A percentile compares a stretch with the other conserved stretches of the same genome.
Conservation (phyloP, 306 rosid genomes). For the Herpetospermum pedunculosum region DNA sequence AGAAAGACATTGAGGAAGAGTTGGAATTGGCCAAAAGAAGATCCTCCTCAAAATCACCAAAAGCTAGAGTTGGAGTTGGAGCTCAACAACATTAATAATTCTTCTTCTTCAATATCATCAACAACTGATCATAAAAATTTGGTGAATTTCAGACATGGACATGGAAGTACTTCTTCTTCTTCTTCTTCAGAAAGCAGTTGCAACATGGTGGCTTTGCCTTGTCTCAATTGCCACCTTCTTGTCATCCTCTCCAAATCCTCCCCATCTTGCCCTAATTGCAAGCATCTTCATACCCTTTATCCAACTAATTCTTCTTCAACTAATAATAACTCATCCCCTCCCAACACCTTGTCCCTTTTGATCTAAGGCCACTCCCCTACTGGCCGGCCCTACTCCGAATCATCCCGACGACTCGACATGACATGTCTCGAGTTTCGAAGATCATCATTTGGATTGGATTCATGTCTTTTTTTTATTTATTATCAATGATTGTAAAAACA, state of each 20-base stretch:
- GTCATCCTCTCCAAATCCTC: conserved; percentile 33
- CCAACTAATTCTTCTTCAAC: conserved; percentile 5
- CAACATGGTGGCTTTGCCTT: conserved; percentile 38
- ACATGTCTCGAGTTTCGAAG: neutral
- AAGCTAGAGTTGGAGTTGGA: conserved; percentile 30
- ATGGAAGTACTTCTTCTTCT: neutral
- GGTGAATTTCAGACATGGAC: neutral
- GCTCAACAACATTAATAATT: conserved; percentile 17
- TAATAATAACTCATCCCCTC: conserved; percentile 5
- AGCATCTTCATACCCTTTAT: conserved; percentile 25
- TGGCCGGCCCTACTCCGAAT: neutral
- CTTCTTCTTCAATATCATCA: neutral
- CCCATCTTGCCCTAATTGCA: conserved; percentile 42
- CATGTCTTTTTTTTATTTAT: no score
- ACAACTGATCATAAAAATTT: neutral
- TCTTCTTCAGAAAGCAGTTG: neutral
- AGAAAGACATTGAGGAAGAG: conserved; percentile 31
- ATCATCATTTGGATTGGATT: neutral
- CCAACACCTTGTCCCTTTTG: neutral
- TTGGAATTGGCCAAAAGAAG: conserved; percentile 27
- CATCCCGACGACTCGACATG: neutral
- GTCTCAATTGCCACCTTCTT: conserved; percentile 38
- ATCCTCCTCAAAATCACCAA: neutral
- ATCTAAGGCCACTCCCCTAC: no score
- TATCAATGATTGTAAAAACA: neutral